A percentile compares a stretch with the other conserved stretches of the same genome.
These are phyloP conservation scores for Entonaema liquescens DNA, from an alignment of 495 filamentous ascomycete species.

Conservation along the genomic window DNA sequence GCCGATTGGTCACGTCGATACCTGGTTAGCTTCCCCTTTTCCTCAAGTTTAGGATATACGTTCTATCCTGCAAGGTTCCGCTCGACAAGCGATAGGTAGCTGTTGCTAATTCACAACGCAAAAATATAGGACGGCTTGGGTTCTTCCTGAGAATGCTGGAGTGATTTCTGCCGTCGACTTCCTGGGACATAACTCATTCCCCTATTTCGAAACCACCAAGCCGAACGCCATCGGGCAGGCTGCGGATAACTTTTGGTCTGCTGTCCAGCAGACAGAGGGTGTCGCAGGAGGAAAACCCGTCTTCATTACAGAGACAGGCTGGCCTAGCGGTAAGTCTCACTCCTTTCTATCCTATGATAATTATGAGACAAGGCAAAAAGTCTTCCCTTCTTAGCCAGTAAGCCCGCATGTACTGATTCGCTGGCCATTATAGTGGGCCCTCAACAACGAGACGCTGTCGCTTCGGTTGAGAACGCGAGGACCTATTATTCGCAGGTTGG, in stretches of 20 bases:
- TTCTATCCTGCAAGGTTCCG: too few relatives aligned
- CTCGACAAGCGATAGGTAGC: too few relatives aligned
- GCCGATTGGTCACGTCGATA: constrained; percentile 81
- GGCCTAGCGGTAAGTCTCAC: constrained; percentile 68
- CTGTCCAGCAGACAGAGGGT: constrained; percentile 63
- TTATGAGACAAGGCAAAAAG: not conserved
- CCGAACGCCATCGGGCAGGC: constrained; percentile 67
- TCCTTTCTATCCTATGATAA: not conserved
- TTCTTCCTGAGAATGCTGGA: constrained; percentile 68
- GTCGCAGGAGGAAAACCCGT: constrained; percentile 69
- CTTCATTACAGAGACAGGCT: constrained; percentile 85
- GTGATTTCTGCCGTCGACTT: constrained; percentile 72
- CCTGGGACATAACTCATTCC: constrained; percentile 73
- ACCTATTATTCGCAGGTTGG: constrained; percentile 75
- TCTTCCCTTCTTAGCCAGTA: not conserved
- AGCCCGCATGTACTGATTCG: not conserved
- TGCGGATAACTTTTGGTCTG: constrained; percentile 64
- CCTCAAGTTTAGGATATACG: not conserved
- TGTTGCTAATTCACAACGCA: not conserved
- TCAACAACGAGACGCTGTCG: constrained; percentile 64
- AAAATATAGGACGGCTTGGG: constrained; percentile 76
- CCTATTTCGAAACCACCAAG: constrained; percentile 72
- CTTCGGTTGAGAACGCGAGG: constrained; percentile 69
- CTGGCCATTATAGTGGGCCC: constrained; percentile 51
- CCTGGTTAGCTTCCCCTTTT: constrained; percentile 59